A percentile compares a stretch with the other conserved stretches of the same genome.
Conservation (phyloP, 179 eudicot genomes). For the Spergularia azorica region DNA sequence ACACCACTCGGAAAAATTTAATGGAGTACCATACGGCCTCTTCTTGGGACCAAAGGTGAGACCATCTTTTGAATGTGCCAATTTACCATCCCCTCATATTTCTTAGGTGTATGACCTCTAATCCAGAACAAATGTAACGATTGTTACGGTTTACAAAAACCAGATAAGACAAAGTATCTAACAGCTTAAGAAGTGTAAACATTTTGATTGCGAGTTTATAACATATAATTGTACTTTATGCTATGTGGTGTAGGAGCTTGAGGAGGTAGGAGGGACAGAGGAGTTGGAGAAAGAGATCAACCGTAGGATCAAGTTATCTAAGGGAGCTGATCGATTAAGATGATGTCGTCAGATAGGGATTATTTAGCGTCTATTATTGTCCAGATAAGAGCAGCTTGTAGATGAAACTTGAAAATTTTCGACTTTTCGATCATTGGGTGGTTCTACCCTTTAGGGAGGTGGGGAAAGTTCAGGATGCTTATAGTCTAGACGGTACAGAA, state of each 20-base stretch:
- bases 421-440: neutral
- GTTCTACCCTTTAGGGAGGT: constrained; percentile 2
- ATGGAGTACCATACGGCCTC: constrained; percentile 95
- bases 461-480: constrained; percentile 7
- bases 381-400: constrained; percentile 19
- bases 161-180: too few relatives aligned
- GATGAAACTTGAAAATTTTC: neutral
- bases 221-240: neutral
- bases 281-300: constrained; percentile 85
- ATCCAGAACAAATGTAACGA: too few relatives aligned
- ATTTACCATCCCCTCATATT: too few relatives aligned
- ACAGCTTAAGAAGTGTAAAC: too few relatives aligned
- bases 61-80: neutral
- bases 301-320: constrained; percentile 63
- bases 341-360: neutral
- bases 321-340: constrained; percentile 35
- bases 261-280: constrained; percentile 82
- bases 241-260: constrained; percentile 72
- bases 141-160: too few relatives aligned
- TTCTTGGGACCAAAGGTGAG: constrained; percentile 93
- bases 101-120: too few relatives aligned
- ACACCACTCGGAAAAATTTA: constrained; percentile 87
- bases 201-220: too few relatives aligned
- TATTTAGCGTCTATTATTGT: constrained; percentile 10
- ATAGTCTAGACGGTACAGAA: too few relatives aligned